Base-by-base conservation (phyloP, 1,284 basidiomycete genomes). In the Marasmius sp. region DNA sequence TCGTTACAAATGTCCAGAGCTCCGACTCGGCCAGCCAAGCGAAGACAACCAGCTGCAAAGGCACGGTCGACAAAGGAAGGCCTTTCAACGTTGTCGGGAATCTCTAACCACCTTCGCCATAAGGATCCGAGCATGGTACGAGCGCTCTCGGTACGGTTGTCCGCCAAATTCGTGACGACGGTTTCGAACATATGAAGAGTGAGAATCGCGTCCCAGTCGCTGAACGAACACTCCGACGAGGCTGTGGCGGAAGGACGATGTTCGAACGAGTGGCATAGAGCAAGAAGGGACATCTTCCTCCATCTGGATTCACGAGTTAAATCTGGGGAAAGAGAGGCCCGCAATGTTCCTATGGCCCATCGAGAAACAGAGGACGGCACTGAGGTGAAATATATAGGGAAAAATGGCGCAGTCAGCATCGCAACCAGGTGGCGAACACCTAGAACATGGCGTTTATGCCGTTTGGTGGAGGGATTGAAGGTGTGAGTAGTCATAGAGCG, bases 31-130 rank as follows among this genome's bases (percentile, higher is more conserved):
- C 74, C 75, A 5, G 81, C 78, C 18, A 86, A 67, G 49, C 74
- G 78, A 48, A 87, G 68, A 68, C 87, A 85, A 3, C 80, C 75
- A 1, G 77, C 71, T 5, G 77, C 67, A 27, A 86, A 71, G 9
- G 75, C 72, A 22, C 77, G 75, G 36, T 71, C 64, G 18, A 78
- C 72, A 6, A 66, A 59, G 1, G 55, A 50, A 14, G 76, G 64
- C 48, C 71, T 51, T 64, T 57, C 54, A 55, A 58, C 49, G 57
- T 61, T 33, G 49, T 64, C 60, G 22, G 67, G 63, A 10, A 68
- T 60, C 1, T 64, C 61, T 37, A 72, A 71, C 82, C 85, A 88
- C 7, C 66, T 67, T 12, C 61, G 67, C 79, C 80, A 84, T 22
- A 84, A 65, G 10, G 71, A 64, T 12, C 73, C 70, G 4, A 79